Evolutionary conservation across 2,329 filamentous ascomycete species (phyloP).

Genomic region (Pleurostoma richardsiae): DNA sequence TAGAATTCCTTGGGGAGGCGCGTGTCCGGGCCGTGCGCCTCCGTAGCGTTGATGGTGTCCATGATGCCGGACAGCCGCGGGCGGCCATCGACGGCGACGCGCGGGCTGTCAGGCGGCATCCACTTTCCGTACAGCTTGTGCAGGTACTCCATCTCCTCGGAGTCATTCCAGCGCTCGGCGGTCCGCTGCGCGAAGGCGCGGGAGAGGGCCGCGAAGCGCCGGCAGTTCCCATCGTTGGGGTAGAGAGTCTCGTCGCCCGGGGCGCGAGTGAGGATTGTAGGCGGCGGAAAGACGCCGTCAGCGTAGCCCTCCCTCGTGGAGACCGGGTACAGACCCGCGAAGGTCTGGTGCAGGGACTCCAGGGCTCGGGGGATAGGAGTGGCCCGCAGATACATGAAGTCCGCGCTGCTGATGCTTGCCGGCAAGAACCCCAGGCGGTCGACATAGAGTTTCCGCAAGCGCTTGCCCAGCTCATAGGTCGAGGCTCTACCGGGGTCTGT

Average conservation of each 20-base stretch:
- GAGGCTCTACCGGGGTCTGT: slow-evolving; percentile 71
- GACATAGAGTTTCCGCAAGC: slow-evolving; percentile 68
- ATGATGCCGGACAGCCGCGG: slow-evolving; percentile 85
- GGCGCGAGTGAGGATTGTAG: slow-evolving; percentile 61
- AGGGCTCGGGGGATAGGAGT: slow-evolving; percentile 72
- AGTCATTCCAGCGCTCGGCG: slow-evolving; percentile 68
- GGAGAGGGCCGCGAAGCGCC: slow-evolving; percentile 64
- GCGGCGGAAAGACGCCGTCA: slow-evolving; percentile 43
- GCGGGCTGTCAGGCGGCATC: slow-evolving; percentile 68
- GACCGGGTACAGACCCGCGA: slow-evolving; percentile 69
- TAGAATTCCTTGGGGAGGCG: slow-evolving; percentile 83
- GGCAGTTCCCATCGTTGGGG: slow-evolving; percentile 72
- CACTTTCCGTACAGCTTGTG: slow-evolving; percentile 74
- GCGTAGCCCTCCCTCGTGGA: slow-evolving; percentile 24
- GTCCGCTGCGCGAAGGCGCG: slow-evolving; percentile 68
- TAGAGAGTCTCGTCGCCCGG: slow-evolving; percentile 72
- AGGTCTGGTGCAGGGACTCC: slow-evolving; percentile 71
- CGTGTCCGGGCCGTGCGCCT: slow-evolving; percentile 77
- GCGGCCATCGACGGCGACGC: slow-evolving; percentile 76
- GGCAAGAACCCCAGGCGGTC: slow-evolving; percentile 72
- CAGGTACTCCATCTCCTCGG: slow-evolving; percentile 78
- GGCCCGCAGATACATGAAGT: slow-evolving; percentile 67
- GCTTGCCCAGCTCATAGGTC: slow-evolving; percentile 62
- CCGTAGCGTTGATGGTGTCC: slow-evolving; percentile 87
- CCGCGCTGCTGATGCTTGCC: slow-evolving; percentile 38